Conservation (phyloP, 208 protist species). For the Wallacemonas rigidus region DNA sequence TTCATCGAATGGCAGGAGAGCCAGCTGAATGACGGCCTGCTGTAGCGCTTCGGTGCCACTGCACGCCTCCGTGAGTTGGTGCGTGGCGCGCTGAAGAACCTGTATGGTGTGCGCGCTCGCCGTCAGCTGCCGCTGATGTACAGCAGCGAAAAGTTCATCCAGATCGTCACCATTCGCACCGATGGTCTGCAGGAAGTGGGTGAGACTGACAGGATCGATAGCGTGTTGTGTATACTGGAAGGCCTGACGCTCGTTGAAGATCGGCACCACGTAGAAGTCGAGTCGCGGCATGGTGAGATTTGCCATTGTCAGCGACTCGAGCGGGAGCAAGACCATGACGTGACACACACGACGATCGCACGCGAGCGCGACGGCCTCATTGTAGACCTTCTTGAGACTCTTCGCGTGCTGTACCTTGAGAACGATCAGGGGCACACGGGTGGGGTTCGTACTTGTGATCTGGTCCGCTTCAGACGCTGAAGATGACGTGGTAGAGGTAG, state of each 20-base stretch:
- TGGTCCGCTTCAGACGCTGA: too few species aligned
- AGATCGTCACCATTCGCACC: constrained; percentile 66
- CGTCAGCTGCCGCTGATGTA: constrained; percentile 35
- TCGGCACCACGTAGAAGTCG: constrained; percentile 59
- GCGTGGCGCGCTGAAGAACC: constrained; percentile 55
- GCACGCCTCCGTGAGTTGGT: constrained; percentile 38
- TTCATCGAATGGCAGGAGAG: constrained; percentile 43
- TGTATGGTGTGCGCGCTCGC: constrained; percentile 48
- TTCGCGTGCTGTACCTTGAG: constrained; percentile 55
- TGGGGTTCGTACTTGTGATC: constrained; percentile 8
- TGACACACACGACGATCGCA: constrained; percentile 55
- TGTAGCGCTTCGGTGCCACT: constrained; percentile 9
- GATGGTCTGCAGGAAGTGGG: constrained; percentile 52
- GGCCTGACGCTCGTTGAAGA: constrained; percentile 47
- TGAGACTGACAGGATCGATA: constrained; percentile 54
- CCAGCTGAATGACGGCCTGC: constrained; percentile 43
- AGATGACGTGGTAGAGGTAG: background rate
- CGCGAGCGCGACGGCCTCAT: constrained; percentile 63
- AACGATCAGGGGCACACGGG: constrained; percentile 51
- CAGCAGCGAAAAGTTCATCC: constrained; percentile 61
- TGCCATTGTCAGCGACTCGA: constrained; percentile 49
- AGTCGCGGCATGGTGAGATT: constrained; percentile 55
- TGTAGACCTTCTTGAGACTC: constrained; percentile 57
- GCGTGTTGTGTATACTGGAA: constrained; percentile 58
- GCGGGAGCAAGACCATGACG: constrained; percentile 49